Base-by-base conservation (phyloP, 108 stramenopile species). In the Aureococcus anophagefferens region DNA sequence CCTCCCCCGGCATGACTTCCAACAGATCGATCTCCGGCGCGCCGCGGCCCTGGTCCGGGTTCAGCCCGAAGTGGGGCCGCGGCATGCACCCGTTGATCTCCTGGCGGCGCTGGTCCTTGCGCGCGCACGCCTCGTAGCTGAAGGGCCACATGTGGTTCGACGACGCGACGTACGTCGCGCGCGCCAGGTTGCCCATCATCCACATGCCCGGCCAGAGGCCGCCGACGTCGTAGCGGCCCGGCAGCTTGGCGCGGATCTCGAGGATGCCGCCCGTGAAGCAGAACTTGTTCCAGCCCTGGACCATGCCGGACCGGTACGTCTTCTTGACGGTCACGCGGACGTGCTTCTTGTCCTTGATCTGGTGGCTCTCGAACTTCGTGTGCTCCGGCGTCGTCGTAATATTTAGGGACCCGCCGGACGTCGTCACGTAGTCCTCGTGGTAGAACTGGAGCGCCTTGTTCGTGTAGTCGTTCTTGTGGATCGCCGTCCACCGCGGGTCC, bases 201-300 rank as follows among this genome's bases (percentile, higher is more conserved):
- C 97, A 98, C 75, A 96, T 91, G 21, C 95, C 97, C 32, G 97
- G 97, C 97, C 97, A 98, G 62, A 98, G 73, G 4, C 95, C 95
- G 33, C 92, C 94, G 4, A 94, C 82, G 66, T 87, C 65, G 30
- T 67, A 65, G 46, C 80, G 85, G 17, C 97, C 97, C 4, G 97
- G 97, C 34, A 98, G 74, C 21, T 71, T 59, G 7, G 92, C 91
- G 72, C 88, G 79, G 28, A 94, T 87, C 74, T 96, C 95, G 62
- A 96, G 73, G 44, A 96, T 84, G 30, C 97, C 97, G 28, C 97
- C 97, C 0, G 94, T 93, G 74, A 96, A 96, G 77, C 97, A 98
- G 77, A 98, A 98, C 71, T 98, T 98, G 77, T 98, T 92, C 97
- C 97, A 98, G 14, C 82, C 75, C 73, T 94, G 95, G 37, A 98